Evolutionary conservation across 306 rosid genomes (phyloP).

Genomic region (Malus sieversii): DNA sequence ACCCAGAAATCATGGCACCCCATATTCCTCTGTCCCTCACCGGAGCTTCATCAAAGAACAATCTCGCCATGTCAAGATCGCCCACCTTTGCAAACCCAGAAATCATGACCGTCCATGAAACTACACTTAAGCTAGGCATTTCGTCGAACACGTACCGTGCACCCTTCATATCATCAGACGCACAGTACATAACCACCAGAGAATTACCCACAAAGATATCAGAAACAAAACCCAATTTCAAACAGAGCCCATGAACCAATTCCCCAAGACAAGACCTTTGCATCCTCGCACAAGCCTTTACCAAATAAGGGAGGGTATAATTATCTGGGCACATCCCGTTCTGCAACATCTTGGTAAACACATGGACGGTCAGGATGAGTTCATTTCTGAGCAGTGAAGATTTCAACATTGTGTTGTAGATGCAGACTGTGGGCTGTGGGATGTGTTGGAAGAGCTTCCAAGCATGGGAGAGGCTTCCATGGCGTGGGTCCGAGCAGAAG

Average conservation of each 20-base stretch:
- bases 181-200: slow-evolving; percentile 39
- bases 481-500: slow-evolving; percentile 46
- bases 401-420: slow-evolving; percentile 56
- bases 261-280: slow-evolving; percentile 22
- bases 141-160: slow-evolving; percentile 65
- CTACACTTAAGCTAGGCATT: slow-evolving; percentile 47
- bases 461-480: slow-evolving; percentile 37
- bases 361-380: slow-evolving; percentile 18
- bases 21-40: slow-evolving; percentile 68
- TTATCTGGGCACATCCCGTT: slow-evolving; percentile 41
- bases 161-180: slow-evolving; percentile 28
- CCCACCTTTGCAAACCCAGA: slow-evolving; percentile 60
- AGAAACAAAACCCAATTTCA: slow-evolving; percentile 46
- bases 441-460: slow-evolving; percentile 47
- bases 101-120: slow-evolving; percentile 70
- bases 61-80: slow-evolving; percentile 47
- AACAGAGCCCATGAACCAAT: slow-evolving; percentile 46
- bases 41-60: slow-evolving; percentile 63
- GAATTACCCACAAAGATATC: slow-evolving; percentile 64
- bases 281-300: slow-evolving; percentile 47
- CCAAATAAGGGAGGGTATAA: slow-evolving; percentile 60
- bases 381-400: slow-evolving; percentile 30
- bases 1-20: slow-evolving; percentile 90
- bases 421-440: slow-evolving; percentile 54
- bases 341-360: slow-evolving; percentile 33